These are phyloP conservation scores for Geranium brycei DNA, from an alignment of 345 rosid species.

Conservation along the genomic window DNA sequence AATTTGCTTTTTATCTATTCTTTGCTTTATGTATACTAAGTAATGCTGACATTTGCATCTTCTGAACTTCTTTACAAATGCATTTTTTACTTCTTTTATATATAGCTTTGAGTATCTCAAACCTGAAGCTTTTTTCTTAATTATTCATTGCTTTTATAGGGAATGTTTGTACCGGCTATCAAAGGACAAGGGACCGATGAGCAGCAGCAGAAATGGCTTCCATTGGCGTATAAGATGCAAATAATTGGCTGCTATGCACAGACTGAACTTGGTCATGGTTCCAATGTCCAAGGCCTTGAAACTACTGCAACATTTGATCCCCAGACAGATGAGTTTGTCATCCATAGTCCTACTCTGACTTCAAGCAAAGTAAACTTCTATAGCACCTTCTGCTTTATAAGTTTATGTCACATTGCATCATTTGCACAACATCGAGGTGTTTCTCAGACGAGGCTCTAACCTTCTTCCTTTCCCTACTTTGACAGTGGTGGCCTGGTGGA, in stretches of 20 bases:
- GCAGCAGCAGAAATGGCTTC: constrained; percentile 89
- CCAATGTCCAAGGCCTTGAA: constrained; percentile 98
- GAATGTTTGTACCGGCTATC: constrained; percentile 93
- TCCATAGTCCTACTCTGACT: constrained; percentile 87
- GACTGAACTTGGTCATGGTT: constrained; percentile 99
- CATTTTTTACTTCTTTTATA: background rate
- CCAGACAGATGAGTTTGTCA: constrained; percentile 72
- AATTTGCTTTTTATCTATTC: constrained; percentile 1
- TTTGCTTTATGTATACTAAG: background rate
- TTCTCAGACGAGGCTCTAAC: constrained; percentile 7
- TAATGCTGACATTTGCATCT: constrained; percentile 3
- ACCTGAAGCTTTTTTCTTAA: background rate
- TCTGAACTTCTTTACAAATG: background rate
- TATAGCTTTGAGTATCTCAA: background rate
- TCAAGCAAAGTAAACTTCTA: constrained; percentile 48
- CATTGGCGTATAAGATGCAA: constrained; percentile 86
- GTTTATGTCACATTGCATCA: background rate
- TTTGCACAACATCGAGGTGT: background rate
- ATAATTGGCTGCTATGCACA: constrained; percentile 98
- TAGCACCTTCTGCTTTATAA: too few species aligned
- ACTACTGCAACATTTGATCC: constrained; percentile 97
- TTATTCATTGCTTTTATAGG: constrained; percentile 31
- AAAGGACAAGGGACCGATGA: constrained; percentile 93
- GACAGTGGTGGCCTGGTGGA: constrained; percentile 99
- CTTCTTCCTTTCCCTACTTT: background rate